Conservation (phyloP, 83 land plant species). For the Thuja plicata region DNA sequence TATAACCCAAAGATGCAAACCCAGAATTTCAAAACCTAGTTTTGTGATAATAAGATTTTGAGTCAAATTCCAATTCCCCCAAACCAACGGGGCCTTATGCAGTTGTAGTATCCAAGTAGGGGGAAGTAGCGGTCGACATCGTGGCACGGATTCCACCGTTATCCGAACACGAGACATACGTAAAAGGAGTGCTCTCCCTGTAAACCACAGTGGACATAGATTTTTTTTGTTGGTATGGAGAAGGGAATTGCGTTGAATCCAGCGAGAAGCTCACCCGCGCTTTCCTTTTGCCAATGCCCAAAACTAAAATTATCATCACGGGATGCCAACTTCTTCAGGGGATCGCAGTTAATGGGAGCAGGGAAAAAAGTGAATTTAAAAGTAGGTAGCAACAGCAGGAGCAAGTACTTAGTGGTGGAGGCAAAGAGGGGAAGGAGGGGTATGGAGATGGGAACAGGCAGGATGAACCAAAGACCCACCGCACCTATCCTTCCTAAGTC, state of each 20-base stretch:
- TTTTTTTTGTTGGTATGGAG: conserved; percentile 19
- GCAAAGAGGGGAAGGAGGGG: conserved; percentile 60
- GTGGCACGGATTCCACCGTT: background rate
- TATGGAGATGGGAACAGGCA: conserved; percentile 20
- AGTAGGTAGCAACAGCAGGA: too few species aligned
- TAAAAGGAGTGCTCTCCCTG: background rate
- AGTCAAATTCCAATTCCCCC: too few species aligned
- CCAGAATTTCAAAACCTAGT: too few species aligned
- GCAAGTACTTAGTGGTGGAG: conserved; percentile 17
- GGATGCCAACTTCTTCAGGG: conserved; percentile 21
- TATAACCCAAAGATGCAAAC: too few species aligned
- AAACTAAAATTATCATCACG: background rate
- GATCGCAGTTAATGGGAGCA: conserved; percentile 11
- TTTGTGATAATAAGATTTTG: too few species aligned
- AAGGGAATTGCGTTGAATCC: conserved; percentile 49
- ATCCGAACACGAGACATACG: background rate
- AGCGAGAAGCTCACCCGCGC: conserved; percentile 24
- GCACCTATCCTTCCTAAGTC: conserved; percentile 57
- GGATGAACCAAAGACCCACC: conserved; percentile 29
- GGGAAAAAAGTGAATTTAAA: background rate
- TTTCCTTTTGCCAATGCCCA: conserved; percentile 15
- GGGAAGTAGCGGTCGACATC: background rate
- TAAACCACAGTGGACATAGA: background rate
- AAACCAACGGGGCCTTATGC: too few species aligned
- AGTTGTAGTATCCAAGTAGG: background rate